phyloP scores from a whole-genome alignment of 345 rosid species.

The Gossypium thurberi region DNA sequence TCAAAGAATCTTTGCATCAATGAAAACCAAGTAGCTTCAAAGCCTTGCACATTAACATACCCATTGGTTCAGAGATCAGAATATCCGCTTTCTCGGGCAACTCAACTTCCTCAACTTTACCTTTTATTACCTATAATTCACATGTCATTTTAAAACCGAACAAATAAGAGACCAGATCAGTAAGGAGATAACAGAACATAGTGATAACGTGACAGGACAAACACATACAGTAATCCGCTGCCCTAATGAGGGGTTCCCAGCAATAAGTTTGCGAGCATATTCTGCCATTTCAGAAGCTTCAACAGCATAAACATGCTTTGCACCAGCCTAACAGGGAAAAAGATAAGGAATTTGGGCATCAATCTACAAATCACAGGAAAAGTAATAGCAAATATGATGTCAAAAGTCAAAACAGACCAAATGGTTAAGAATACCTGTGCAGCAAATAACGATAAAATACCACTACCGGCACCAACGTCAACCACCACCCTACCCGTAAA shows the following conservation, averaged over 20 bases:
- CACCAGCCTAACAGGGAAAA: constrained; percentile 69
- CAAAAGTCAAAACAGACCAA: neutral
- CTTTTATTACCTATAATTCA: constrained; percentile 71
- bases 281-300: constrained; percentile 99
- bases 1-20: neutral
- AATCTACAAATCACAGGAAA: neutral
- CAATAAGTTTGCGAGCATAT: constrained; percentile 87
- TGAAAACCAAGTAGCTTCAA: constrained; percentile 3
- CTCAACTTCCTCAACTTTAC: constrained; percentile 92
- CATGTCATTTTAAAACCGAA: constrained; percentile 12
- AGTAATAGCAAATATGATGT: neutral
- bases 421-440: constrained; percentile 61
- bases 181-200: constrained; percentile 4
- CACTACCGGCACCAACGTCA: constrained; percentile 99
- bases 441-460: constrained; percentile 91
- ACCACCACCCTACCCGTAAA: constrained; percentile 86
- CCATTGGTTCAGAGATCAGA: constrained; percentile 98
- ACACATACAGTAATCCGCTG: constrained; percentile 74
- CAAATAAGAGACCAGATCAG: constrained; percentile 9
- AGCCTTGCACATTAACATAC: constrained; percentile 30
- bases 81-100: constrained; percentile 97
- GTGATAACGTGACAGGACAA: constrained; percentile 11
- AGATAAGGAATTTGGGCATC: constrained; percentile 8
- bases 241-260: constrained; percentile 77
- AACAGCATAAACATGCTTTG: constrained; percentile 97